A percentile compares a stretch with the other conserved stretches of the same genome.
Evolutionary conservation across 805 yeast species (phyloP).

Genomic region (Spencermartinsiella europaea): DNA sequence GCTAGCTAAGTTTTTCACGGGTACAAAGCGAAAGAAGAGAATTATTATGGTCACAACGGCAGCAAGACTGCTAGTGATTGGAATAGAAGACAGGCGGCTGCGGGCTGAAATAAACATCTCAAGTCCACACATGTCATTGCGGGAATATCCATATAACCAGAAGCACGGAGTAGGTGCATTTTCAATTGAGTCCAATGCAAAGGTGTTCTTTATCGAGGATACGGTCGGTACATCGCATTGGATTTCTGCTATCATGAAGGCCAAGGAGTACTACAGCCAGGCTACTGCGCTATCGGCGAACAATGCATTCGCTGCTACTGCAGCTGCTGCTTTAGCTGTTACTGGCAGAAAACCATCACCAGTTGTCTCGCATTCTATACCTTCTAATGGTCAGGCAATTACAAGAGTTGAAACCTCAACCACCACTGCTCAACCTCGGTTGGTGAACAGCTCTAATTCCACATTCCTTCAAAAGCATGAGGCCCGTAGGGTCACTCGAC

Average conservation of each 20-base stretch:
- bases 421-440: conserved; percentile 5
- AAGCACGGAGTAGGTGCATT: conserved; percentile 25
- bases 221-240: conserved; percentile 29
- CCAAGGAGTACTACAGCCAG: conserved; percentile 29
- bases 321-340: conserved; percentile 34
- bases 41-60: conserved; percentile 32
- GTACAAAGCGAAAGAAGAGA: conserved; percentile 26
- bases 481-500: conserved; percentile 15
- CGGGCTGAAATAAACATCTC: conserved; percentile 31
- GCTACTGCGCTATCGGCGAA: conserved; percentile 23
- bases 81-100: conserved; percentile 28
- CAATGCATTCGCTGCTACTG: conserved; percentile 30
- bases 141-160: conserved; percentile 30
- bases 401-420: not conserved
- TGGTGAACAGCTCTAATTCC: conserved; percentile 15
- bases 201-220: conserved; percentile 32
- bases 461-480: conserved; percentile 19
- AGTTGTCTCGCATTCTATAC: not conserved
- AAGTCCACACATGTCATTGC: conserved; percentile 30
- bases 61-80: conserved; percentile 31
- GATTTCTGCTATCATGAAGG: conserved; percentile 29
- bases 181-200: conserved; percentile 31
- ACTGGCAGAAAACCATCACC: conserved; percentile 11
- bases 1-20: conserved; percentile 28
- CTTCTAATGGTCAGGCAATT: not conserved